These are phyloP conservation scores for Astrephomene gubernaculifera DNA, from an alignment of 139 green algal genomes.

Conservation along the genomic window DNA sequence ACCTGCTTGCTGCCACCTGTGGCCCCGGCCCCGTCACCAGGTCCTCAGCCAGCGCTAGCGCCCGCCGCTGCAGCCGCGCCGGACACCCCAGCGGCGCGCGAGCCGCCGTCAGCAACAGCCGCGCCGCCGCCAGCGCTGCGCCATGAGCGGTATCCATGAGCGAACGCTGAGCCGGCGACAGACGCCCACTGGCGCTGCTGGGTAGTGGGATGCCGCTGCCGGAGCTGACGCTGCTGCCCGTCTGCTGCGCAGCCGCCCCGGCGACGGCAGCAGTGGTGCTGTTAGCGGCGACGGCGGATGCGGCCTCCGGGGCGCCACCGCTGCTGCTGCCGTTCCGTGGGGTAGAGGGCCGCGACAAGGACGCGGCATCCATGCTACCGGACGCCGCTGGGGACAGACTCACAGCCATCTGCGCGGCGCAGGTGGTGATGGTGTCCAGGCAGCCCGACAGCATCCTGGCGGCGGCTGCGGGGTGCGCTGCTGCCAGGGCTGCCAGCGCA, in stretches of 20 bases:
- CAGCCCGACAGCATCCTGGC: conserved; percentile 57
- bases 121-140: conserved; percentile 64
- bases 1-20: neutral
- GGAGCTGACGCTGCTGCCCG: neutral
- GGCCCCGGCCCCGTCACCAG: conserved; percentile 58
- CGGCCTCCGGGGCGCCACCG: neutral
- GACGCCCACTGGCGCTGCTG: neutral
- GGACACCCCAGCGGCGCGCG: conserved; percentile 77
- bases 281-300: neutral
- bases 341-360: neutral
- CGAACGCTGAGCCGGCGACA: conserved; percentile 42
- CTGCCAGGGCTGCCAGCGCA: conserved; percentile 72
- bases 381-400: neutral
- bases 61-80: conserved; percentile 54
- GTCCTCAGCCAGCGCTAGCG: conserved; percentile 61
- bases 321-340: neutral
- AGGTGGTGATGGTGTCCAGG: conserved; percentile 25
- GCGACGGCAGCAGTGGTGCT: neutral
- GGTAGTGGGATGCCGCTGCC: neutral
- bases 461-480: conserved; percentile 67
- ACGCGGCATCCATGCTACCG: neutral
- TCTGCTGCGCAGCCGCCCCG: neutral
- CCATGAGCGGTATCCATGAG: conserved; percentile 78
- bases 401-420: conserved; percentile 6
- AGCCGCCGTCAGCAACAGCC: conserved; percentile 70